Conservation (phyloP, 495 filamentous ascomycete species). For the Bombardia bombarda region DNA sequence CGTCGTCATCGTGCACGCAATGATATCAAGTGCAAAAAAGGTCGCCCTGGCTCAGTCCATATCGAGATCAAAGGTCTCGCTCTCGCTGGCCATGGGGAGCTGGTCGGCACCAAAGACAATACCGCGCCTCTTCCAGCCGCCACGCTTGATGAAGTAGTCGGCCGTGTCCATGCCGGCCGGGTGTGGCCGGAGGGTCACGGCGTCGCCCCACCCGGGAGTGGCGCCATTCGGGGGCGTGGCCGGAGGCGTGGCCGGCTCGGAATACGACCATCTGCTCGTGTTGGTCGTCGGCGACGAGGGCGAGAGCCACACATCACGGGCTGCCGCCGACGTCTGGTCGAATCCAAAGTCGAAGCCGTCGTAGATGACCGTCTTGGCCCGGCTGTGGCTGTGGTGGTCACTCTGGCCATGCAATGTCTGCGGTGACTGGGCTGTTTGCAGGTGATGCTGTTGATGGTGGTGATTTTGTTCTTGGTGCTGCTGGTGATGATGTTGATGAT, state of each 20-base stretch:
- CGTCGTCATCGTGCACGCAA: too few species aligned
- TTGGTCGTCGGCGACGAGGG: constrained; percentile 1
- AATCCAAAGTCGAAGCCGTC: constrained; percentile 32
- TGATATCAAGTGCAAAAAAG: too few species aligned
- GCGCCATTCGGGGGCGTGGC: too few species aligned
- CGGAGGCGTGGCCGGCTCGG: constrained; percentile 1
- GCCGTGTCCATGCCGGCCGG: constrained; percentile 15
- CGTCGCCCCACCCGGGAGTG: constrained; percentile 5
- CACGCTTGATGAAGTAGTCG: constrained; percentile 35
- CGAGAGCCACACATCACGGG: background rate
- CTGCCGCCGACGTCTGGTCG: background rate
- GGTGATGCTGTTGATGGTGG: constrained; percentile 7
- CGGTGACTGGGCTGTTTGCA: constrained; percentile 15
- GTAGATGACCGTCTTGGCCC: constrained; percentile 19
- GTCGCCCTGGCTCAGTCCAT: constrained; percentile 10
- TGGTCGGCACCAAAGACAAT: constrained; percentile 37
- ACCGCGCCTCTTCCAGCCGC: constrained; percentile 41
- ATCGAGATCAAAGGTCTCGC: constrained; percentile 22
- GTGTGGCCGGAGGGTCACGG: constrained; percentile 8
- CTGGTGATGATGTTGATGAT: constrained; percentile 9
- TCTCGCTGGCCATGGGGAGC: constrained; percentile 13
- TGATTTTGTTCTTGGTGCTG: background rate
- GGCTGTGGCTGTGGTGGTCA: constrained; percentile 1
- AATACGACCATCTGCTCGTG: background rate
- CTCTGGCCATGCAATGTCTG: constrained; percentile 4